These are phyloP conservation scores for Inga oerstediana DNA, from an alignment of 306 rosid genomes.

Conservation along the genomic window DNA sequence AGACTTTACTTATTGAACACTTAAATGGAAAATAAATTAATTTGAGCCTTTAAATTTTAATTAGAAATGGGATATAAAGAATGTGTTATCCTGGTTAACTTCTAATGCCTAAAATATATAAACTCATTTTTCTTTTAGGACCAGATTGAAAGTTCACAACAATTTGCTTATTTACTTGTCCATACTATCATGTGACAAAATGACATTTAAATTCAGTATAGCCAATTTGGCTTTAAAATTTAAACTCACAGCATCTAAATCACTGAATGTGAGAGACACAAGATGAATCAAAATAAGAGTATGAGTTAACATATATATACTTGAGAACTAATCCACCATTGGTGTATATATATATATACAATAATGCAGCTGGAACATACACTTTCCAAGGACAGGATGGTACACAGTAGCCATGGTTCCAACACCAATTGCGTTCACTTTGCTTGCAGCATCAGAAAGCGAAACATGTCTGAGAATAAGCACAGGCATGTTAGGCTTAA, in stretches of 20 bases:
- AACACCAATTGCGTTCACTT: conserved; percentile 50
- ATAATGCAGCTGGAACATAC: conserved; percentile 40
- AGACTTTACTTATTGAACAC: not conserved
- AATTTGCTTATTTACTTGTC: not conserved
- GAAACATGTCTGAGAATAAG: conserved; percentile 34
- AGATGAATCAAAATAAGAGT: not conserved
- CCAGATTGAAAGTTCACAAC: not conserved
- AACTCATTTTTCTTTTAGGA: no score
- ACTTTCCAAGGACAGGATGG: conserved; percentile 65
- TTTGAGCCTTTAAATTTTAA: not conserved
- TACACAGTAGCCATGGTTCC: conserved; percentile 50
- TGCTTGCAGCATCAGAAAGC: conserved; percentile 43
- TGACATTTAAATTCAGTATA: no score
- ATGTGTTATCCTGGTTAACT: no score
- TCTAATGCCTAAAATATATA: no score
- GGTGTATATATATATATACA: not conserved
- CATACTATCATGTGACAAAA: not conserved
- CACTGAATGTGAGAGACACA: not conserved
- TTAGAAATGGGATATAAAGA: not conserved
- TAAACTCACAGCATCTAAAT: not conserved
- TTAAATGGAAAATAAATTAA: not conserved
- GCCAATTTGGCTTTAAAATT: not conserved
- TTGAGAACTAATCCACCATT: not conserved
- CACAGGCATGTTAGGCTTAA: conserved; percentile 48
- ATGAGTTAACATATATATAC: not conserved